Evolutionary conservation across 2,329 filamentous ascomycete species (phyloP).

Genomic region (Fusarium graminum): DNA sequence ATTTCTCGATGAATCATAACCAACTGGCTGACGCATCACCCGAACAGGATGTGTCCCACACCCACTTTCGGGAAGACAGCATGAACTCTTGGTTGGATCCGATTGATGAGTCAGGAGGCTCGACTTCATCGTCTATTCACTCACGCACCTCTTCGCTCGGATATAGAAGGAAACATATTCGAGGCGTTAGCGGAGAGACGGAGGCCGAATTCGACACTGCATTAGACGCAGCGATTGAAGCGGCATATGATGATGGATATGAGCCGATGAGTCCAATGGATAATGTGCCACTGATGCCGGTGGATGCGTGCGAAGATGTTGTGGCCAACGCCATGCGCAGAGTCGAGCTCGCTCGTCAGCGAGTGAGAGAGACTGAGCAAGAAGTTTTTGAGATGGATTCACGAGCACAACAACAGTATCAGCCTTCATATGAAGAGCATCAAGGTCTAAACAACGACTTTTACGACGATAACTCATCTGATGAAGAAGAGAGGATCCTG

Average conservation of each 20-base stretch:
- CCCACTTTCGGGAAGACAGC: slow-evolving; percentile 72
- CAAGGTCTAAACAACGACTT: slow-evolving; percentile 63
- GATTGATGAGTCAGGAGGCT: slow-evolving; percentile 89
- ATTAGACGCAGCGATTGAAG: slow-evolving; percentile 93
- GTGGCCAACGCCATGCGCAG: slow-evolving; percentile 71
- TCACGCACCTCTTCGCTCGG: slow-evolving; percentile 81
- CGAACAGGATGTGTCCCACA: slow-evolving; percentile 34
- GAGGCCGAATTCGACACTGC: slow-evolving; percentile 95
- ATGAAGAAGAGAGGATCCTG: slow-evolving; percentile 81
- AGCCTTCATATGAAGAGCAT: slow-evolving; percentile 46
- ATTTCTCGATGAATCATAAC: slow-evolving; percentile 51
- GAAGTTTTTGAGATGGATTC: slow-evolving; percentile 68
- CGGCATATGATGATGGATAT: slow-evolving; percentile 92
- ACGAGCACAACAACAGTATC: slow-evolving; percentile 53
- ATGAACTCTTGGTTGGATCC: slow-evolving; percentile 94
- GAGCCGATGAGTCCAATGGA: slow-evolving; percentile 74
- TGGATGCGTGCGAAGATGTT: slow-evolving; percentile 59
- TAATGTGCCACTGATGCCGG: slow-evolving; percentile 51
- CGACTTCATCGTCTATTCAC: slow-evolving; percentile 82
- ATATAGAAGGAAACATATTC: slow-evolving; percentile 76
- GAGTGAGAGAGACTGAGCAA: slow-evolving; percentile 78
- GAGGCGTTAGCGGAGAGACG: slow-evolving; percentile 76
- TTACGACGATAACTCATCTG: slow-evolving; percentile 73
- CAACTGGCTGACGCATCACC: slow-evolving; percentile 16
- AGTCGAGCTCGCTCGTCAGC: slow-evolving; percentile 81